Conservation (phyloP, 73 alveolate species). For the Tetrahymena malaccensis region DNA sequence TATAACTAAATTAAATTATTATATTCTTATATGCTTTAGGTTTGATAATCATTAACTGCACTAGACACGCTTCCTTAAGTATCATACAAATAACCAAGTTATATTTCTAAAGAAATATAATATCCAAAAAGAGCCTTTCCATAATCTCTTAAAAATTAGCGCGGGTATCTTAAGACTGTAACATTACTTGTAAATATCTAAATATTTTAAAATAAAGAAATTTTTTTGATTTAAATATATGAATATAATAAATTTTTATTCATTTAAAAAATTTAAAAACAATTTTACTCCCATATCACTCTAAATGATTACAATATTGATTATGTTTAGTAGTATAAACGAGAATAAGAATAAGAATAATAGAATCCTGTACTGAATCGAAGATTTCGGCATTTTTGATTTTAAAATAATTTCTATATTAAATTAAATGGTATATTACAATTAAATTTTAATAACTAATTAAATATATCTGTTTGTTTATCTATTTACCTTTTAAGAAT, state of each 20-base stretch:
- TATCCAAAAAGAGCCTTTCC: neutral
- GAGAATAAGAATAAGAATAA: neutral
- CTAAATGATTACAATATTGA: neutral
- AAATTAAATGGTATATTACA: too few relatives aligned
- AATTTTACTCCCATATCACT: neutral
- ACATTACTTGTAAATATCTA: neutral
- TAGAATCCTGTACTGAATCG: neutral
- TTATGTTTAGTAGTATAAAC: neutral
- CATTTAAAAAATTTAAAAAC: too few relatives aligned
- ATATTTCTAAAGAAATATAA: neutral
- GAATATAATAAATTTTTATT: too few relatives aligned
- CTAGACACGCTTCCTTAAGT: neutral
- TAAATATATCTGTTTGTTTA: neutral
- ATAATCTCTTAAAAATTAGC: neutral
- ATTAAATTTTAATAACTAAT: too few relatives aligned
- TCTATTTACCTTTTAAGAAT: neutral
- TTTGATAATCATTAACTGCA: neutral
- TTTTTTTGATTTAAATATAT: too few relatives aligned
- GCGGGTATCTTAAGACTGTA: neutral
- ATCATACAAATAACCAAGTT: neutral
- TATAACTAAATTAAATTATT: neutral
- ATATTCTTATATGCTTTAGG: neutral
- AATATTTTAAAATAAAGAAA: neutral
- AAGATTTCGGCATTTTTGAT: neutral
- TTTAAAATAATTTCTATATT: neutral